Percentiles rank a stretch among this genome's conserved stretches.
Evolutionary conservation across 495 filamentous ascomycete genomes (phyloP).

Genomic region (Xylaria acuta): DNA sequence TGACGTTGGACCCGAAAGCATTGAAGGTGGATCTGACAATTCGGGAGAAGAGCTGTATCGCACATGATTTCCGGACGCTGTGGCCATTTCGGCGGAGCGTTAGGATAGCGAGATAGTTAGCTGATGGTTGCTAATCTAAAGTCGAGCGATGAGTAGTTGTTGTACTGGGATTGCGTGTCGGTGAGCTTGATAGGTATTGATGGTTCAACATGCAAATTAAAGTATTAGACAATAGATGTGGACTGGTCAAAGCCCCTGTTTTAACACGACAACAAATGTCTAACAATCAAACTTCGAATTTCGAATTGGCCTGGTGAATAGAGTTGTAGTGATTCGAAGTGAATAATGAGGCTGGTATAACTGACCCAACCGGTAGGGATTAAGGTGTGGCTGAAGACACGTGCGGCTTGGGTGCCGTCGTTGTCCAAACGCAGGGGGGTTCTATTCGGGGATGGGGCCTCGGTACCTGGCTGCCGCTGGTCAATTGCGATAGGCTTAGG

Average conservation of each 20-base stretch:
- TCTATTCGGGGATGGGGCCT: conserved; percentile 4
- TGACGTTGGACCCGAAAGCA: conserved; percentile 37
- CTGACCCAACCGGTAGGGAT: conserved; percentile 3
- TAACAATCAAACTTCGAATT: neutral
- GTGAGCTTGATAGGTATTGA: neutral
- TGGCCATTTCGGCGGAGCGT: conserved; percentile 31
- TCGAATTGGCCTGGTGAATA: neutral
- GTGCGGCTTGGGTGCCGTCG: conserved; percentile 21
- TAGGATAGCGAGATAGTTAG: neutral
- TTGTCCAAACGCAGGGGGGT: neutral
- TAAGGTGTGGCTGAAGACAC: conserved; percentile 18
- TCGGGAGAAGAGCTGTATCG: conserved; percentile 41
- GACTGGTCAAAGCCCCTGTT: neutral
- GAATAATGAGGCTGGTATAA: neutral
- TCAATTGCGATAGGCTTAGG: neutral
- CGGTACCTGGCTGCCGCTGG: conserved; percentile 5
- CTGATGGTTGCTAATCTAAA: conserved; percentile 6
- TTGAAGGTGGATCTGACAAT: conserved; percentile 40
- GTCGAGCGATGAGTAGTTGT: neutral
- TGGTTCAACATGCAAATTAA: conserved; percentile 3
- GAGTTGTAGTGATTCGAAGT: neutral
- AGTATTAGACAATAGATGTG: conserved; percentile 6
- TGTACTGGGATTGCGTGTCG: neutral
- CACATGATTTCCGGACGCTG: conserved; percentile 32
- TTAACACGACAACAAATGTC: neutral